Base-by-base conservation (phyloP, 768 basidiomycete species). In the Lentinula boryana region DNA sequence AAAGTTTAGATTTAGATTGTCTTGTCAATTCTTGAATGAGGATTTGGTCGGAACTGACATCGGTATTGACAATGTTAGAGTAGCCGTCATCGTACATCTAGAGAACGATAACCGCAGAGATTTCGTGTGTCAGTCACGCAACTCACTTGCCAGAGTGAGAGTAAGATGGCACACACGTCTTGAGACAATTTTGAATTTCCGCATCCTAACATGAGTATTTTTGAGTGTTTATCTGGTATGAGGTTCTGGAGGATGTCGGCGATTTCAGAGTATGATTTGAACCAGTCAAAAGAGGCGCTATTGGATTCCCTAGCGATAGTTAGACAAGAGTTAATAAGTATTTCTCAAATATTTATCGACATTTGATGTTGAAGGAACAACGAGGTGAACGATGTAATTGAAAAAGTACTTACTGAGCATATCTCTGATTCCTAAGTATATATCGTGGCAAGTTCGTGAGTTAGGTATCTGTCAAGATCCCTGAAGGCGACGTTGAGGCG, bases 11-110 rank as follows among this genome's bases (percentile, higher is more conserved):
- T 7, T 16, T 46, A 9, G 23, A 23, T 12, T 8, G 18, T 23
- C 54, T 57, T 31, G 43, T 35, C 50, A 40, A 21, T 23, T 32
- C 8, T 35, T 38, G 12, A 23, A 43, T 15, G 2, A 49, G 2
- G 9, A 51, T n/a, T 27, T 21, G 7, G 44, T 21, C 0, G 8
- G 46, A 31, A 68, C 81, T 65, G 64, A 91, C 91, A 63, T 94
- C 93, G 15, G 84, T 76, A 68, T 93, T 94, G 63, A 87, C 81
- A 54, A 95, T 89, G 62, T 88, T 85, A 64, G 76, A 82, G 72
- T 92, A 95, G 1, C 91, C 91, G 64, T 91, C 90, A 62, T 92
- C 87, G 78, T 88, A 93, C 90, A 94, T 90, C 88, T 93, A 54
- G n/a, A 16, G 1, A 52, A 21, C 12, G 32, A 15, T 27, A 27